These are phyloP conservation scores for Singerocomus rubriflavus DNA, from an alignment of 1,284 basidiomycete species.

Conservation along the genomic window DNA sequence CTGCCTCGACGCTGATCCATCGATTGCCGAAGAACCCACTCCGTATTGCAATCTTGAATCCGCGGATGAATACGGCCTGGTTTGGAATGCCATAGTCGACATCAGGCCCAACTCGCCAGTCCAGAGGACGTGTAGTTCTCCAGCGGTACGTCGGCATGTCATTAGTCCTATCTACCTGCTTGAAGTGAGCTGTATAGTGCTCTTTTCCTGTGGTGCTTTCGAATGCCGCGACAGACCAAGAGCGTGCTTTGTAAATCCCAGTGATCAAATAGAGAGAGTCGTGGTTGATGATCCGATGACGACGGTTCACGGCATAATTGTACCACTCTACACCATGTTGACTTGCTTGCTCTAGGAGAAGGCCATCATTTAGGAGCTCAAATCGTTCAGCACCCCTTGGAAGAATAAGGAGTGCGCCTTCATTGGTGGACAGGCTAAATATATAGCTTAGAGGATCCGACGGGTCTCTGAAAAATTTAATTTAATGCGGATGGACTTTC, in stretches of 20 bases:
- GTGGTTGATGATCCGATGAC: constrained; percentile 1
- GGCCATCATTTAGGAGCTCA: constrained; percentile 5
- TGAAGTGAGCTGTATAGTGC: not conserved
- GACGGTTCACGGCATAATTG: constrained; percentile 6
- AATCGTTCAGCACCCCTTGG: constrained; percentile 13
- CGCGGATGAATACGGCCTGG: constrained; percentile 13
- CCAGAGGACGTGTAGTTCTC: constrained; percentile 1
- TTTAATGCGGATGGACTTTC: not conserved
- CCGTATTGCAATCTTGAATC: constrained; percentile 14
- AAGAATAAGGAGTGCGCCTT: constrained; percentile 15
- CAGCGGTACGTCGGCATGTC: constrained; percentile 1
- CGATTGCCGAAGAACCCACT: not conserved
- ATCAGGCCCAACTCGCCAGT: constrained; percentile 9
- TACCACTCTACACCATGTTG: constrained; percentile 12
- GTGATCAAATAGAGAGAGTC: constrained; percentile 18
- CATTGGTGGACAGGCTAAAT: constrained; percentile 4
- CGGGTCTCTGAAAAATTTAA: not conserved
- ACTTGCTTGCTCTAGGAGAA: constrained; percentile 8
- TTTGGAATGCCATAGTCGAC: constrained; percentile 6
- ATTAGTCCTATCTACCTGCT: not conserved
- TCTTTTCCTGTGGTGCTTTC: not conserved
- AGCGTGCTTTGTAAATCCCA: constrained; percentile 9
- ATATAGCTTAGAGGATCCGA: not conserved
- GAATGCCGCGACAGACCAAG: constrained; percentile 14
- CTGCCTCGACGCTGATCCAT: constrained; percentile 7